These are phyloP conservation scores for Chamaecrista fasciculata DNA, from an alignment of 306 rosid genomes.

Conservation along the genomic window DNA sequence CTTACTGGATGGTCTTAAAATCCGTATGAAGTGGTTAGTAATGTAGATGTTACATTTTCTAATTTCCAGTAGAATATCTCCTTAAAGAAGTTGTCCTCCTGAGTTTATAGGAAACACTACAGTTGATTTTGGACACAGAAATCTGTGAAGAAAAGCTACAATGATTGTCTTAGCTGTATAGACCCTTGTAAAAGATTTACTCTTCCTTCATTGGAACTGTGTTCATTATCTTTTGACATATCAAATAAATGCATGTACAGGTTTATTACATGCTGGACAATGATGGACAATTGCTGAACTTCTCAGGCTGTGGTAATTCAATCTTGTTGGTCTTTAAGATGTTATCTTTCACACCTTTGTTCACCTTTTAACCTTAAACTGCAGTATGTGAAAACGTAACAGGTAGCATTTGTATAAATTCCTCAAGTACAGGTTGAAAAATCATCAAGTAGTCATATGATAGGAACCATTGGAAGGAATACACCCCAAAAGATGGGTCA, in stretches of 20 bases:
- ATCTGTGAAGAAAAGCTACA: slow-evolving; percentile 9
- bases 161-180: slow-evolving; percentile 18
- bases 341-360: slow-evolving; percentile 11
- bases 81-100: background rate
- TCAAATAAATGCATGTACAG: slow-evolving; percentile 35
- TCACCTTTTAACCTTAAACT: slow-evolving; percentile 3
- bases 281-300: slow-evolving; percentile 69
- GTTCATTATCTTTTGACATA: slow-evolving; percentile 4
- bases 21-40: background rate
- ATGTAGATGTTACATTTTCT: background rate
- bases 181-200: slow-evolving; percentile 12
- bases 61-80: slow-evolving; percentile 14
- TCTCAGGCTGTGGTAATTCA: slow-evolving; percentile 88
- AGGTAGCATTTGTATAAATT: background rate
- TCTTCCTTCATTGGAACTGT: slow-evolving; percentile 18
- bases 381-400: background rate
- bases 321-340: slow-evolving; percentile 8
- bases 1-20: slow-evolving; percentile 2
- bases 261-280: slow-evolving; percentile 93
- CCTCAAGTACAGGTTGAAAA: background rate
- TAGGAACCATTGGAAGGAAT: background rate
- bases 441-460: background rate
- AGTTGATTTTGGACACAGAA: slow-evolving; percentile 16
- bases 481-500: background rate
- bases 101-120: background rate